Conservation (phyloP, 2,329 filamentous ascomycete species). For the Cercospora sojina region DNA sequence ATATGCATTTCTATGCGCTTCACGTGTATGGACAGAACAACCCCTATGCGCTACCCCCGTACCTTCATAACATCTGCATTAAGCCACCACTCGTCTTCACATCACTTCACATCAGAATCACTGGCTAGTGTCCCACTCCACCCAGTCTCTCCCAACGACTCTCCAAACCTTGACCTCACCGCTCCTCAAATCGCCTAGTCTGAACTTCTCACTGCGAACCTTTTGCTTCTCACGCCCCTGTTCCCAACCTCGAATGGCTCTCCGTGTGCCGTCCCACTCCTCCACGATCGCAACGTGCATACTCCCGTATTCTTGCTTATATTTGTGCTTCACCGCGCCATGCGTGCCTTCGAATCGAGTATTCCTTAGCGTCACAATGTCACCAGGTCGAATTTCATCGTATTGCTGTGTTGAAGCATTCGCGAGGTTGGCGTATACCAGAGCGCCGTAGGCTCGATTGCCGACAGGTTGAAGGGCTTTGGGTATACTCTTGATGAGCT, state of each 20-base stretch:
- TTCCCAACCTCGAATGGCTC: slow-evolving; percentile 94
- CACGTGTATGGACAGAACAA: neutral
- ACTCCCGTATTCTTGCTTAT: slow-evolving; percentile 68
- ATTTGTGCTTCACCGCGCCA: slow-evolving; percentile 93
- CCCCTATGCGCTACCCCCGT: neutral
- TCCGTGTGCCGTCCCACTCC: slow-evolving; percentile 98
- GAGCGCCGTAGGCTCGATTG: slow-evolving; percentile 82
- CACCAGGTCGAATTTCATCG: slow-evolving; percentile 89
- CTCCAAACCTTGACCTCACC: slow-evolving; percentile 98
- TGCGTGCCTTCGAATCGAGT: slow-evolving; percentile 85
- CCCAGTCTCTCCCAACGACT: slow-evolving; percentile 87
- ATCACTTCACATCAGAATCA: neutral
- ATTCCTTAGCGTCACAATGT: slow-evolving; percentile 90
- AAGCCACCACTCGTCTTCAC: neutral
- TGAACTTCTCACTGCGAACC: slow-evolving; percentile 89
- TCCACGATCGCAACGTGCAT: slow-evolving; percentile 87
- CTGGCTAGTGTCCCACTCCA: slow-evolving; percentile 69
- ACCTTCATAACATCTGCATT: slow-evolving; percentile 9
- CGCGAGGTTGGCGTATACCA: slow-evolving; percentile 91
- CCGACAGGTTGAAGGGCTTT: slow-evolving; percentile 80
- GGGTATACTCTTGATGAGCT: slow-evolving; percentile 65
- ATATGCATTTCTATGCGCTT: slow-evolving; percentile 14
- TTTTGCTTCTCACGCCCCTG: slow-evolving; percentile 87
- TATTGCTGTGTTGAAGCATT: slow-evolving; percentile 88
- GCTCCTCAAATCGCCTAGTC: slow-evolving; percentile 84